These are phyloP conservation scores for Uronychia setigera DNA, from an alignment of 73 alveolate genomes.

Conservation along the genomic window DNA sequence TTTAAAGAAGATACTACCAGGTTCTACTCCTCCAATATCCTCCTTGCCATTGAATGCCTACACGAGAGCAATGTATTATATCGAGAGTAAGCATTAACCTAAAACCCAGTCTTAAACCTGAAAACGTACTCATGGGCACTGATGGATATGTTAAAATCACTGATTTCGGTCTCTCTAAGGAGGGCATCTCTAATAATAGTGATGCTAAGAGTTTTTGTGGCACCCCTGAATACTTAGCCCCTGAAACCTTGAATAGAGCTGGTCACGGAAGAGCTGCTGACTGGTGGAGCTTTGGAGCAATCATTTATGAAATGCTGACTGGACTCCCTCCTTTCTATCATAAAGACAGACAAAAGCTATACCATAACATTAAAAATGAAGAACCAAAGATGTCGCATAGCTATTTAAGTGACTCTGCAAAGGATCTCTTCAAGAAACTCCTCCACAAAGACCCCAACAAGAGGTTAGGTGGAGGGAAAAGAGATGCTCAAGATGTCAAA, in stretches of 20 bases:
- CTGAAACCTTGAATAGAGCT: conserved; percentile 58
- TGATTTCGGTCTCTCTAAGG: conserved; percentile 58
- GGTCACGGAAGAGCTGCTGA: conserved; percentile 61
- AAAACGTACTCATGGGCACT: conserved; percentile 45
- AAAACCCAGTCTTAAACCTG: conserved; percentile 40
- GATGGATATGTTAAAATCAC: conserved; percentile 50
- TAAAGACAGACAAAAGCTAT: conserved; percentile 52
- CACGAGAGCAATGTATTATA: conserved; percentile 63
- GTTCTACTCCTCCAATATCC: conserved; percentile 16
- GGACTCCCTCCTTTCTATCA: conserved; percentile 88
- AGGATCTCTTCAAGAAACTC: conserved; percentile 71
- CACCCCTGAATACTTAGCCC: conserved; percentile 83
- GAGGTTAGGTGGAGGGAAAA: conserved; percentile 79
- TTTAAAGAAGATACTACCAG: conserved; percentile 25
- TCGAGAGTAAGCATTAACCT: conserved; percentile 34
- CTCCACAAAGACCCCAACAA: conserved; percentile 78
- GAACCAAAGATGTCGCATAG: conserved; percentile 39
- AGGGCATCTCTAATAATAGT: conserved; percentile 25
- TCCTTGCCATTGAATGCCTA: conserved; percentile 13
- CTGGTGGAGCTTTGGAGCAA: conserved; percentile 78
- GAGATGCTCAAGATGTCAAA: conserved; percentile 80
- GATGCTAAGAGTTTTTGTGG: conserved; percentile 69
- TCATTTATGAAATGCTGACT: conserved; percentile 83
- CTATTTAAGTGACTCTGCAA: conserved; percentile 54
- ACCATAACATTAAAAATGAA: conserved; percentile 38